phyloP scores from a whole-genome alignment of 2,329 filamentous ascomycete species.

The Stachybotrys chlorohalonatus region DNA sequence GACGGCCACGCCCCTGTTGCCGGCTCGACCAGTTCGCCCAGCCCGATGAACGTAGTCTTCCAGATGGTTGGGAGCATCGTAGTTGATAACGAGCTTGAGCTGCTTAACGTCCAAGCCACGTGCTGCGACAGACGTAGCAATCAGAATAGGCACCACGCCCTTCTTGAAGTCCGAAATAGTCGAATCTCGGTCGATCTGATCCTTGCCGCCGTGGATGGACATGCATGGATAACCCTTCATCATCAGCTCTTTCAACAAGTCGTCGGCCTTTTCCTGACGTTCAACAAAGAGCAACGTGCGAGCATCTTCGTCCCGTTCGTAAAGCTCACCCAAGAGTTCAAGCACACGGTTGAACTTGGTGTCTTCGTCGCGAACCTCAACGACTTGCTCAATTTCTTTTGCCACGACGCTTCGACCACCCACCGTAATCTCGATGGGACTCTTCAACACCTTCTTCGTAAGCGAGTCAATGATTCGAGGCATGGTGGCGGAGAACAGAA shows the following conservation, averaged over 20 bases:
- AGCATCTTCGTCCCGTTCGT: slow-evolving; percentile 80
- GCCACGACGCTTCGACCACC: slow-evolving; percentile 81
- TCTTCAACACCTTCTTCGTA: slow-evolving; percentile 78
- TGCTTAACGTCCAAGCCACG: slow-evolving; percentile 94
- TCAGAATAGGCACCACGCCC: slow-evolving; percentile 78
- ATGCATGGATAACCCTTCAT: slow-evolving; percentile 83
- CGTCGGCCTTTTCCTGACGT: slow-evolving; percentile 82
- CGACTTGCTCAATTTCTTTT: slow-evolving; percentile 86
- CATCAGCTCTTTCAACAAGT: slow-evolving; percentile 67
- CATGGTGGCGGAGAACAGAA: slow-evolving; percentile 95
- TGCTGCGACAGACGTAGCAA: slow-evolving; percentile 92
- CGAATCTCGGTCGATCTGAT: slow-evolving; percentile 86
- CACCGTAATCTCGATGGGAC: slow-evolving; percentile 84
- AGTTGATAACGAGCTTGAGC: slow-evolving; percentile 92
- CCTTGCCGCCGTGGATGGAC: slow-evolving; percentile 89
- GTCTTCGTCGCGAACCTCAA: slow-evolving; percentile 76
- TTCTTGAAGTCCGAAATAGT: slow-evolving; percentile 91
- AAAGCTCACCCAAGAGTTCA: slow-evolving; percentile 78
- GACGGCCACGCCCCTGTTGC: slow-evolving; percentile 88
- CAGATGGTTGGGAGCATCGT: slow-evolving; percentile 84
- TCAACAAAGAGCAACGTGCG: slow-evolving; percentile 88
- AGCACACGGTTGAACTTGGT: slow-evolving; percentile 79
- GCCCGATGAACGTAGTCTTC: slow-evolving; percentile 96
- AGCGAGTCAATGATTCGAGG: slow-evolving; percentile 86
- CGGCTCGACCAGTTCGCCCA: slow-evolving; percentile 87